phyloP scores from a whole-genome alignment of 2,329 filamentous ascomycete genomes.

The Diaporthe caulivora region DNA sequence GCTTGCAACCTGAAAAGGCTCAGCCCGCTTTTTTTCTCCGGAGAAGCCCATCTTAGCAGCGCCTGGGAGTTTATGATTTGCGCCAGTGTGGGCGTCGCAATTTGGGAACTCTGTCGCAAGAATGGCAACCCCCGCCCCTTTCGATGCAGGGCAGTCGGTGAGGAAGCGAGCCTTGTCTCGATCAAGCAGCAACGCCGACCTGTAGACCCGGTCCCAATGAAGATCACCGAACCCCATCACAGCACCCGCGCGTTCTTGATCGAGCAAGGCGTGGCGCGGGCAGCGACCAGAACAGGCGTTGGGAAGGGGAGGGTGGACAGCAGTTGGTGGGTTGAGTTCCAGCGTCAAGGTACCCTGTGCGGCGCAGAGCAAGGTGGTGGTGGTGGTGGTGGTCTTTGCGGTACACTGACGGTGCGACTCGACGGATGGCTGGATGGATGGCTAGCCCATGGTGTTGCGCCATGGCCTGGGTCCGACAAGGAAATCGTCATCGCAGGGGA shows the following conservation, averaged over 20 bases:
- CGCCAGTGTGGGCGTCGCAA: slow-evolving; percentile 34
- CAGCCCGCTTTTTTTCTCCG: slow-evolving; percentile 33
- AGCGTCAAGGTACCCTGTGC: slow-evolving; percentile 17
- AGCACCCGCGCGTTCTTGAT: slow-evolving; percentile 48
- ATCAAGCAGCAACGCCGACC: slow-evolving; percentile 53
- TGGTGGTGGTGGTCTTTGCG: not conserved
- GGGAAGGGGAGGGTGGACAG: slow-evolving; percentile 25
- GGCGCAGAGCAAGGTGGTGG: slow-evolving; percentile 4
- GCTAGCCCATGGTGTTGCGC: slow-evolving; percentile 27
- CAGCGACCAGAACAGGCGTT: slow-evolving; percentile 38
- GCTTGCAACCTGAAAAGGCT: slow-evolving; percentile 34
- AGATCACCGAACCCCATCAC: slow-evolving; percentile 51
- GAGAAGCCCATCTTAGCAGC: slow-evolving; percentile 33
- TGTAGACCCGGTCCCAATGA: slow-evolving; percentile 52
- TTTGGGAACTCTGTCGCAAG: slow-evolving; percentile 37
- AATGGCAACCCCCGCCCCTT: slow-evolving; percentile 35
- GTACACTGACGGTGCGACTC: slow-evolving; percentile 1
- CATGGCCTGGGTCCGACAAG: slow-evolving; percentile 14
- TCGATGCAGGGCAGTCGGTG: slow-evolving; percentile 40
- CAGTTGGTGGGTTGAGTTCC: slow-evolving; percentile 32
- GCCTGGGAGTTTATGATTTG: slow-evolving; percentile 36
- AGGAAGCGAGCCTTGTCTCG: slow-evolving; percentile 47
- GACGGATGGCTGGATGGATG: not conserved
- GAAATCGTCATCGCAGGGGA: slow-evolving; percentile 19
- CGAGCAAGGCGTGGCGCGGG: slow-evolving; percentile 47